These are phyloP conservation scores for Globisporangium heterothallicum DNA, from an alignment of 352 stramenopile species.

Conservation along the genomic window DNA sequence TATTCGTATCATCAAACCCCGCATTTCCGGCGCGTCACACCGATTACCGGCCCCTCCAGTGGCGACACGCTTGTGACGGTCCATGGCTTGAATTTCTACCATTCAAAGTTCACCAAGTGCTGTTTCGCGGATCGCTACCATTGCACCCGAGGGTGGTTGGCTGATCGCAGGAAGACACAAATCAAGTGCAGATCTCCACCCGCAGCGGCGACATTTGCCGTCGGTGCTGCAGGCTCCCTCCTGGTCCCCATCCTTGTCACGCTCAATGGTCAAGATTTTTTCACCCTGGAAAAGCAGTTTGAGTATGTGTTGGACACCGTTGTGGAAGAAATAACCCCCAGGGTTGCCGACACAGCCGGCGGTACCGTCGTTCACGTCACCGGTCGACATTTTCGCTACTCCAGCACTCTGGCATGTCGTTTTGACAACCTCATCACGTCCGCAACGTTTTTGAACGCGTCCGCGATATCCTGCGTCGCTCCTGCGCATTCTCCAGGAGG, in stretches of 20 bases:
- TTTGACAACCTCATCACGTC: slow-evolving; percentile 38
- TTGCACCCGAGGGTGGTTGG: slow-evolving; percentile 34
- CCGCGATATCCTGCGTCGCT: slow-evolving; percentile 48
- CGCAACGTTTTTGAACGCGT: slow-evolving; percentile 56
- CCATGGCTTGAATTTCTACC: slow-evolving; percentile 46
- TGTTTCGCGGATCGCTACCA: slow-evolving; percentile 49
- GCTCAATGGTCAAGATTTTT: slow-evolving; percentile 75
- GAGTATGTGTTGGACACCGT: slow-evolving; percentile 47
- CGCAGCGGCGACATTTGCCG: slow-evolving; percentile 1
- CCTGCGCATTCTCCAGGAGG: slow-evolving; percentile 26
- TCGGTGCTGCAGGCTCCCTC: slow-evolving; percentile 15
- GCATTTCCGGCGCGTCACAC: slow-evolving; percentile 42
- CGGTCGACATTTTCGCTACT: slow-evolving; percentile 66
- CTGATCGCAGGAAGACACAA: slow-evolving; percentile 22
- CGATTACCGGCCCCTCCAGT: slow-evolving; percentile 29
- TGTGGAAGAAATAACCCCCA: slow-evolving; percentile 39
- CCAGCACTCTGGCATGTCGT: slow-evolving; percentile 36
- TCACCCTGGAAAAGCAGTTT: slow-evolving; percentile 36
- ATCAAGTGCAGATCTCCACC: slow-evolving; percentile 34
- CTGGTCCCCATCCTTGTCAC: slow-evolving; percentile 51
- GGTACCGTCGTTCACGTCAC: slow-evolving; percentile 49
- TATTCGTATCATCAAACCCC: slow-evolving; percentile 57
- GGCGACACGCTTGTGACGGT: slow-evolving; percentile 59
- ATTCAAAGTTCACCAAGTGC: slow-evolving; percentile 47
- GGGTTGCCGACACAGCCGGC: slow-evolving; percentile 34